Percentiles rank a stretch among this genome's conserved stretches.
phyloP scores from a whole-genome alignment of 768 basidiomycete genomes.

The Boletus rufocinnamomeus region DNA sequence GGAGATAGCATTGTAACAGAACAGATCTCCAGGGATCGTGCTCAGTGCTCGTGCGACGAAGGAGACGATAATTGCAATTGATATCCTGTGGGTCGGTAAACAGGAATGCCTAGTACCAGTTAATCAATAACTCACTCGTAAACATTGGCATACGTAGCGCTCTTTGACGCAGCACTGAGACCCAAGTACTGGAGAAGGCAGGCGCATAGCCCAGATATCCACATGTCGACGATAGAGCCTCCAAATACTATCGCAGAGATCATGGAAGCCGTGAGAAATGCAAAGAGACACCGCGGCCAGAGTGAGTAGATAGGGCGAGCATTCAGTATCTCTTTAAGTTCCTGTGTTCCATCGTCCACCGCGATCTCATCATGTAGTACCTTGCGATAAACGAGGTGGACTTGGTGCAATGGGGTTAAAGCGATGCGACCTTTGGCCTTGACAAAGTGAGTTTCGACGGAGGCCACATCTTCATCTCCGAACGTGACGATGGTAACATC shows the following conservation, averaged over 20 bases:
- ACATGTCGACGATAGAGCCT: slow-evolving; percentile 80
- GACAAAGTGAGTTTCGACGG: slow-evolving; percentile 83
- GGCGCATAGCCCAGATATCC: slow-evolving; percentile 71
- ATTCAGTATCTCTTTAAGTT: slow-evolving; percentile 63
- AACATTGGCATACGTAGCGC: slow-evolving; percentile 90
- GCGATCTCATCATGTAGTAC: slow-evolving; percentile 84
- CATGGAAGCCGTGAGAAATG: slow-evolving; percentile 75
- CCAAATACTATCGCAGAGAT: slow-evolving; percentile 85
- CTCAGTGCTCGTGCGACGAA: slow-evolving; percentile 80
- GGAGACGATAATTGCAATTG: slow-evolving; percentile 80
- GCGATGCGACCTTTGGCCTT: slow-evolving; percentile 80
- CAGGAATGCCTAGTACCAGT: not conserved
- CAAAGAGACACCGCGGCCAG: slow-evolving; percentile 66
- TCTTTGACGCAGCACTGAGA: slow-evolving; percentile 79
- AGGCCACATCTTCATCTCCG: slow-evolving; percentile 68
- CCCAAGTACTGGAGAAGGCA: slow-evolving; percentile 77
- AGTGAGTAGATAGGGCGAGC: slow-evolving; percentile 70
- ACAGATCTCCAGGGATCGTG: slow-evolving; percentile 69
- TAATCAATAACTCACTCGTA: slow-evolving; percentile 70
- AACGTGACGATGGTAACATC: slow-evolving; percentile 81
- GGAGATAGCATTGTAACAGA: slow-evolving; percentile 90
- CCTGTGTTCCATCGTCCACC: slow-evolving; percentile 68
- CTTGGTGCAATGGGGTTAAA: slow-evolving; percentile 76
- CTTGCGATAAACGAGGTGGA: slow-evolving; percentile 82
- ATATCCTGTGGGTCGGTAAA: slow-evolving; percentile 54